A percentile compares a stretch with the other conserved stretches of the same genome.
Conservation (phyloP, 2,329 filamentous ascomycete genomes). For the Penicillium thymicola region DNA sequence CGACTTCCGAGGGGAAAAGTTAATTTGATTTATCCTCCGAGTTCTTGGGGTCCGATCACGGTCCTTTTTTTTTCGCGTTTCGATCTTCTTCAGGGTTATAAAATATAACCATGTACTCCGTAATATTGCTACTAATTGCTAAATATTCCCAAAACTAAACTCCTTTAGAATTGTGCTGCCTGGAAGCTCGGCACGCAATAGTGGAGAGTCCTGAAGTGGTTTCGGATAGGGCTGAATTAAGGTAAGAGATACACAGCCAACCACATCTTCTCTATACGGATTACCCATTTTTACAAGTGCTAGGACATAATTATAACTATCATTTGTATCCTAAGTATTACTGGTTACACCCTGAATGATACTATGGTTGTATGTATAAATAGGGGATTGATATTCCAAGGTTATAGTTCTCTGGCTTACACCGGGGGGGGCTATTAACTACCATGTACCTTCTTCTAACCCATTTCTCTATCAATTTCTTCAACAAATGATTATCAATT, state of each 20-base stretch:
- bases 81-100: background rate
- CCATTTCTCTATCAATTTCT: background rate
- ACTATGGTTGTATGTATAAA: background rate
- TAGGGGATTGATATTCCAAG: background rate
- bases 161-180: slow-evolving; percentile 2
- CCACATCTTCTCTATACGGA: background rate
- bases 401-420: background rate
- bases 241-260: background rate
- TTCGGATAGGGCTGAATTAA: slow-evolving; percentile 11
- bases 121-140: no score
- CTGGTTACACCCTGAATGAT: background rate
- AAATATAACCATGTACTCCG: no score
- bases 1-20: slow-evolving; percentile 5
- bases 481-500: background rate
- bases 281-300: background rate
- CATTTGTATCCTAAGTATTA: background rate
- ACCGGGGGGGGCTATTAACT: background rate
- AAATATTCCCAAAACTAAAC: background rate
- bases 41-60: background rate
- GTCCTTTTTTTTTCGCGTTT: background rate
- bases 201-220: background rate
- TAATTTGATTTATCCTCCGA: background rate
- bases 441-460: background rate
- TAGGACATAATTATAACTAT: background rate
- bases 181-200: slow-evolving; percentile 2